Conservation (phyloP, 257 asterid genomes). For the Solanum paucissectum region DNA sequence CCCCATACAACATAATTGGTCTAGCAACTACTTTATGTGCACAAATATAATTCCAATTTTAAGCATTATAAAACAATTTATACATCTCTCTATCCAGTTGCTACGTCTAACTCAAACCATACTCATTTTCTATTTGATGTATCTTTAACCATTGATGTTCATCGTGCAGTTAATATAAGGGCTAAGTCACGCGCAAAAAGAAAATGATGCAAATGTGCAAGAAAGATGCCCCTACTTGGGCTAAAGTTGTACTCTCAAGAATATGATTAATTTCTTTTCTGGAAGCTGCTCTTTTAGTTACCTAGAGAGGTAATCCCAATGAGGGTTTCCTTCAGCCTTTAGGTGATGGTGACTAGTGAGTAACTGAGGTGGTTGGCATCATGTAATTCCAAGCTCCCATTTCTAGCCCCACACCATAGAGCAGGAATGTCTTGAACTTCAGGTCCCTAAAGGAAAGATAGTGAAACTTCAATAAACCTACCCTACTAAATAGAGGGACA, state of each 20-base stretch:
- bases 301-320: not conserved
- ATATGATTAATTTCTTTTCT: not conserved
- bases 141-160: not conserved
- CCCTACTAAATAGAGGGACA: not conserved
- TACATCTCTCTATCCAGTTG: not conserved
- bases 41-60: not conserved
- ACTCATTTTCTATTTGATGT: not conserved
- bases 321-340: not conserved
- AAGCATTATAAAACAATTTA: not conserved
- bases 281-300: not conserved
- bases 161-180: not conserved
- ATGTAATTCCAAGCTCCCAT: constrained; percentile 6
- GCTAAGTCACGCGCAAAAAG: not conserved
- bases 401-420: not conserved
- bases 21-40: not conserved
- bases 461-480: not conserved
- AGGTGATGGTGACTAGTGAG: constrained; percentile 19
- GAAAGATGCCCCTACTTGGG: not conserved
- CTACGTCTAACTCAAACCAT: not conserved
- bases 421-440: not conserved
- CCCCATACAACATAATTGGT: not conserved
- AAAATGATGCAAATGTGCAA: not conserved
- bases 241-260: not conserved
- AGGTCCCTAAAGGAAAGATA: not conserved
- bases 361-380: constrained; percentile 16